Evolutionary conservation across 306 rosid species (phyloP).

Genomic region (Datisca glomerata): DNA sequence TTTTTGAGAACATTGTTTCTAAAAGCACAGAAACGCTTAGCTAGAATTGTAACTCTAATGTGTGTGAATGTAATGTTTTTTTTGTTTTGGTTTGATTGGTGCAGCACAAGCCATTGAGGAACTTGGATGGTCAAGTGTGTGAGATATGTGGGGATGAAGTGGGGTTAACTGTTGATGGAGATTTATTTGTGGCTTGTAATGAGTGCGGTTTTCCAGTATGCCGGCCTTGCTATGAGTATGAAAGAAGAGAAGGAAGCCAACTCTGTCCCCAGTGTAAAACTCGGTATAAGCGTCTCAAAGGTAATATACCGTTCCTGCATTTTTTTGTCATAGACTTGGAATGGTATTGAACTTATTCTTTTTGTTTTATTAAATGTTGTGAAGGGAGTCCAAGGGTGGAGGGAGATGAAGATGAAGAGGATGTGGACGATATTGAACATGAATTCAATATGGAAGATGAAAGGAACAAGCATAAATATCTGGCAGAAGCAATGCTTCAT

Average conservation of each 20-base stretch:
- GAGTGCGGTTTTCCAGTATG: conserved; percentile 96
- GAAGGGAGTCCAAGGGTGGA: conserved; percentile 90
- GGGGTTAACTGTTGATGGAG: conserved; percentile 86
- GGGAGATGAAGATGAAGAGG: conserved; percentile 97
- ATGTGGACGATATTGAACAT: conserved; percentile 81
- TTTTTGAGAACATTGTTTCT: no score
- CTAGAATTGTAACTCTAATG: no score
- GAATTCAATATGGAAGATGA: conserved; percentile 68
- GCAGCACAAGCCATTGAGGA: conserved; percentile 91
- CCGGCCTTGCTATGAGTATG: conserved; percentile 93
- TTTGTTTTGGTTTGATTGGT: conserved; percentile 6
- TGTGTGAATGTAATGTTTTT: not conserved
- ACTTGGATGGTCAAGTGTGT: conserved; percentile 90
- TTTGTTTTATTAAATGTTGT: no score
- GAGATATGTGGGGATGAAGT: conserved; percentile 95
- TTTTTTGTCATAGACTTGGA: no score
- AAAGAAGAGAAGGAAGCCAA: conserved; percentile 84
- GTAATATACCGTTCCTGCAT: conserved; percentile 22
- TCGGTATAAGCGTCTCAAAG: conserved; percentile 88
- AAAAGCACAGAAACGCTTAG: no score
- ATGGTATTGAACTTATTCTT: no score
- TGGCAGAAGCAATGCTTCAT: conserved; percentile 82
- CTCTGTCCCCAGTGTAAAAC: conserved; percentile 93
- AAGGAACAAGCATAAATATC: conserved; percentile 35
- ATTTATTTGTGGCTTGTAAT: conserved; percentile 87